phyloP scores from a whole-genome alignment of 495 filamentous ascomycete species.

The Hypoxylon crocopeplum region DNA sequence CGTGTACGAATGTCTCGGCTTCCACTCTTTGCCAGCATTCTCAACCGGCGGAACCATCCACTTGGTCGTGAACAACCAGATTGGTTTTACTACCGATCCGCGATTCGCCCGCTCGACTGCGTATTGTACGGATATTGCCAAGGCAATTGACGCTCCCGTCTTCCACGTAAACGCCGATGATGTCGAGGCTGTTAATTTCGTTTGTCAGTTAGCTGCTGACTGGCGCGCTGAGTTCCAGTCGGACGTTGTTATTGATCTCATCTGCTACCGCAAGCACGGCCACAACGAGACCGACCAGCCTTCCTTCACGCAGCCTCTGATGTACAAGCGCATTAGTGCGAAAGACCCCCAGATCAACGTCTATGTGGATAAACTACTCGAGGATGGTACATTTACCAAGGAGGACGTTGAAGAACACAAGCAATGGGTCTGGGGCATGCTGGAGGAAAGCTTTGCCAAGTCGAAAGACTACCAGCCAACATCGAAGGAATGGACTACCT shows the following conservation, averaged over 20 bases:
- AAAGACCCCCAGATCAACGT: slow-evolving; percentile 82
- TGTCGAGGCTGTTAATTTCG: slow-evolving; percentile 97
- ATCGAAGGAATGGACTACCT: slow-evolving; percentile 97
- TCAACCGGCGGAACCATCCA: slow-evolving; percentile 98
- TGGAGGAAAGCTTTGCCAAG: slow-evolving; percentile 94
- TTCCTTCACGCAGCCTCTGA: slow-evolving; percentile 98
- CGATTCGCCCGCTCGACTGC: slow-evolving; percentile 95
- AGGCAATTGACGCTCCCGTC: slow-evolving; percentile 95
- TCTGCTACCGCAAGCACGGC: slow-evolving; percentile 98
- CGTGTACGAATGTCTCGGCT: slow-evolving; percentile 98
- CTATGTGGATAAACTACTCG: slow-evolving; percentile 86
- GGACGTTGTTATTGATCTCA: slow-evolving; percentile 96
- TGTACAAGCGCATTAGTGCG: slow-evolving; percentile 95
- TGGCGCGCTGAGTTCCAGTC: slow-evolving; percentile 98
- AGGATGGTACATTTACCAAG: slow-evolving; percentile 93
- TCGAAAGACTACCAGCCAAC: slow-evolving; percentile 97
- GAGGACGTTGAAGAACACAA: slow-evolving; percentile 99
- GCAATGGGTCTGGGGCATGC: slow-evolving; percentile 99
- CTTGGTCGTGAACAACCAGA: slow-evolving; percentile 98
- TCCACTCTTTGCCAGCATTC: slow-evolving; percentile 92
- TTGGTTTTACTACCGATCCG: slow-evolving; percentile 99
- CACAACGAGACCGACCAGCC: slow-evolving; percentile 99
- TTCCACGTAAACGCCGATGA: slow-evolving; percentile 99
- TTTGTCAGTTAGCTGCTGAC: slow-evolving; percentile 94
- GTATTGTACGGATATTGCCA: slow-evolving; percentile 99